Evolutionary conservation across 1,284 basidiomycete genomes (phyloP), one percentile per base, ranked within the genome.

Genomic region (Pyrrhoderma noxium): DNA sequence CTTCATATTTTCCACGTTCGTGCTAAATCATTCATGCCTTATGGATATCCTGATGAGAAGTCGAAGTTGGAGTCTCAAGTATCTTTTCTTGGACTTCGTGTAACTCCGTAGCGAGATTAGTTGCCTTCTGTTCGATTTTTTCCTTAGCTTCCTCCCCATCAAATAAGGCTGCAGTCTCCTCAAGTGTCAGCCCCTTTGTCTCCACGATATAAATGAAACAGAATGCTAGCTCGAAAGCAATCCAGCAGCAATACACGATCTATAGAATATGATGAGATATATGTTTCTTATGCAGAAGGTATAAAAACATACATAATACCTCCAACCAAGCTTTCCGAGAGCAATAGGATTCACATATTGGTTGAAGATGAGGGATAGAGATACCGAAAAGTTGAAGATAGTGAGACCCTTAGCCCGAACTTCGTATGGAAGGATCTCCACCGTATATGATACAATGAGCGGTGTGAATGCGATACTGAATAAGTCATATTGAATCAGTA

Each of bases 301-400:
- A 48, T 18, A 3, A 49, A 5, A 47, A 64, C 70, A 50, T 58
- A 75, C 70, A 58, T 79, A 80, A 67, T 80, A 82, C 60, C 77
- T 84, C 86, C 86, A 89, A 42, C 63, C 67, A 47, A 86, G 67
- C 35, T 60, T 63, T 25, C 27, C 66, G 44, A 82, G 71, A 8
- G 83, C 85, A 59, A 89, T 75, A 11, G 86, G 87, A 70, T 89
- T 90, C 62, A 83, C 78, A 61, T 86, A 89, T 65, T 89, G 85
- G 65, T 89, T 89, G 71, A 89, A 86, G 57, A 84, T 80, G 56
- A 85, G 75, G 0, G 84, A 76, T 23, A 79, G 51, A 13, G 80
- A 82, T 59, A 85, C 76, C 53, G 74, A 67, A 56, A 86, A 79
- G 68, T 76, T 80, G 70, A 85, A 82, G 46, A 89, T 63, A 57